Percentiles rank a stretch among this genome's conserved stretches.
Evolutionary conservation across 78 protist genomes (phyloP).

Genomic region (Pelomyxa schiedti): DNA sequence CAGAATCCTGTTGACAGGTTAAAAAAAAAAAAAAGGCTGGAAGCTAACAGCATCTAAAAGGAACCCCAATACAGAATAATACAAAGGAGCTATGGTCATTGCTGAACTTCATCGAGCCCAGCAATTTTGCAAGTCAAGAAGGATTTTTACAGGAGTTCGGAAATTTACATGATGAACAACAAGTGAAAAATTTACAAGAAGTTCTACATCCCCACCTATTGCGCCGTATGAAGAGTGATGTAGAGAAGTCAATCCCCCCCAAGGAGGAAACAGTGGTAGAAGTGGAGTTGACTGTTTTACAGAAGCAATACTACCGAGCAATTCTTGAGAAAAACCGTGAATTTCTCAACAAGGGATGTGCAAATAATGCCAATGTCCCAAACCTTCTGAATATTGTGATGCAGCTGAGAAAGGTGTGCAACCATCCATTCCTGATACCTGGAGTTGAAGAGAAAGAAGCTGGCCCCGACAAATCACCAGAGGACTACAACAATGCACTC

Average conservation of each 20-base stretch:
- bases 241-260: constrained; percentile 61
- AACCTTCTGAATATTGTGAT: constrained; percentile 68
- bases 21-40: too few species aligned
- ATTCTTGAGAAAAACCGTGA: constrained; percentile 56
- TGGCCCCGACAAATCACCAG: background rate
- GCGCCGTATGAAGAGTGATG: constrained; percentile 84
- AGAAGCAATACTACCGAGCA: constrained; percentile 71
- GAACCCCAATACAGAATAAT: constrained; percentile 90
- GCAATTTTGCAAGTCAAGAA: constrained; percentile 8
- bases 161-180: constrained; percentile 27
- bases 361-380: constrained; percentile 50
- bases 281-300: constrained; percentile 69
- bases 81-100: constrained; percentile 85
- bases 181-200: constrained; percentile 46
- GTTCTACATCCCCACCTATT: constrained; percentile 72
- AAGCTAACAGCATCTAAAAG: too few species aligned
- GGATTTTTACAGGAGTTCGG: constrained; percentile 17
- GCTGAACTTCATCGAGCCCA: constrained; percentile 66
- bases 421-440: constrained; percentile 75
- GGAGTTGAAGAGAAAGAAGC: constrained; percentile 35
- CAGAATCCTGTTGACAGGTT: constrained; percentile 62
- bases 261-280: constrained; percentile 66
- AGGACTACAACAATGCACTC: constrained; percentile 57
- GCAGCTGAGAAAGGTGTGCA: constrained; percentile 83
- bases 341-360: background rate